These are phyloP conservation scores for Alisma plantagoaquatica DNA, from an alignment of 106 monocot species.

Conservation along the genomic window DNA sequence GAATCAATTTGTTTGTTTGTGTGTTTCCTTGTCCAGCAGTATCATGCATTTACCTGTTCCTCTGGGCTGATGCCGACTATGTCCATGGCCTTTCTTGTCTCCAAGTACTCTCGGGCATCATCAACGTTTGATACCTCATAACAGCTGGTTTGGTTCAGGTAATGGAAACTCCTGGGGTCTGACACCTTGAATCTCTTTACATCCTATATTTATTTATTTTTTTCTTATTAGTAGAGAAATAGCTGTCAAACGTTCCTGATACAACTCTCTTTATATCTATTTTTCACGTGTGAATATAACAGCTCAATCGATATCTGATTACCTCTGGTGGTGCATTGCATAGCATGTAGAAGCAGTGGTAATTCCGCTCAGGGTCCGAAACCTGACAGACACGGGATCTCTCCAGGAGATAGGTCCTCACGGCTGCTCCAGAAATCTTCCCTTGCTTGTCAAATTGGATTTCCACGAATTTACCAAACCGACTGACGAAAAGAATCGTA, in stretches of 20 bases:
- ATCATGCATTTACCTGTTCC: constrained; percentile 39
- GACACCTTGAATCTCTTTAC: constrained; percentile 44
- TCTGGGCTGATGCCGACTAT: constrained; percentile 52
- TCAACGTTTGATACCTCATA: constrained; percentile 63
- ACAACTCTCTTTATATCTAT: no score
- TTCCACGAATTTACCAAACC: constrained; percentile 95
- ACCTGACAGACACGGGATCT: constrained; percentile 92
- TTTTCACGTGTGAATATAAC: no score
- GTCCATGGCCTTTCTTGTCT: constrained; percentile 71
- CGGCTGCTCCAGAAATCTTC: constrained; percentile 94
- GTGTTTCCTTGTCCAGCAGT: no score
- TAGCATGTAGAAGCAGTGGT: constrained; percentile 97
- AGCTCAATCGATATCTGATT: no score
- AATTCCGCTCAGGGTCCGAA: constrained; percentile 91
- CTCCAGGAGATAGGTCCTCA: constrained; percentile 87
- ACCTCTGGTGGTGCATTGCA: constrained; percentile 93
- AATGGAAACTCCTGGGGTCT: constrained; percentile 47
- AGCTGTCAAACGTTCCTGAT: no score
- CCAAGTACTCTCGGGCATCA: constrained; percentile 62
- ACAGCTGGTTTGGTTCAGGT: constrained; percentile 62
- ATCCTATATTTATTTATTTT: no score
- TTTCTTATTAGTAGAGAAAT: no score
- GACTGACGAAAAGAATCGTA: constrained; percentile 54
- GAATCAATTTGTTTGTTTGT: no score
- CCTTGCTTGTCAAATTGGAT: constrained; percentile 95